Evolutionary conservation across 2,329 filamentous ascomycete genomes (phyloP), one percentile per base, ranked within the genome.

Genomic region (Cladophialophora immunda): DNA sequence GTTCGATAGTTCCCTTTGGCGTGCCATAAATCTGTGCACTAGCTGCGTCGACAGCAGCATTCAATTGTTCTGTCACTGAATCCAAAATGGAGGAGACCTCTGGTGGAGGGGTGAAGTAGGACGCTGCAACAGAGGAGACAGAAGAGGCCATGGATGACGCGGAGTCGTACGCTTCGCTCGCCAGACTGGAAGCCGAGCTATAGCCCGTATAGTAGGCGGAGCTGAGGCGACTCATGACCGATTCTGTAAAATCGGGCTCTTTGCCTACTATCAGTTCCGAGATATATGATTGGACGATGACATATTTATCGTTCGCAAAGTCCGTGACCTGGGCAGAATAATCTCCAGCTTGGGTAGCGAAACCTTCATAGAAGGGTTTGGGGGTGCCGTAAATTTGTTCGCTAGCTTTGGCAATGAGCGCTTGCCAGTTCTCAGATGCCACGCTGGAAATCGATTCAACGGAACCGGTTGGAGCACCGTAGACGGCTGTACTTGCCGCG

Each of bases 161-260:
- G 3, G 81, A 79, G 19, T 76, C 78, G 65, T 81, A 81, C 15
- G 77, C 78, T 29, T 84, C 82, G 59, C 80, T 82, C 11, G 84
- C 83, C 58, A 84, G 83, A 65, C 84, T 87, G 9, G 81, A 86
- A 25, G 82, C 85, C 3, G 84, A 84, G 0, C 72, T 74, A 59
- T 76, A 76, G 17, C 88, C 90, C 0, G 89, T 92, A 27, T 88
- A 87, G 74, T 94, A 95, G 0, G 88, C 91, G 2, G 86, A 89
- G 64, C 87, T 86, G 13, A 97, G 84, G 59, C 90, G 87, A 60
- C 83, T 87, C 78, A 93, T 88, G 2, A 94, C 90, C 66, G 91
- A 93, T 74, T 96, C 91, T 0, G 90, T 93, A 73, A 93, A 96
- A 15, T 89, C 88, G 0, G 92, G 89, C 75, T 96, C 92, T 76